A percentile compares a stretch with the other conserved stretches of the same genome.
Evolutionary conservation across 2,329 filamentous ascomycete genomes (phyloP).

Genomic region (Aschersonia sp.): DNA sequence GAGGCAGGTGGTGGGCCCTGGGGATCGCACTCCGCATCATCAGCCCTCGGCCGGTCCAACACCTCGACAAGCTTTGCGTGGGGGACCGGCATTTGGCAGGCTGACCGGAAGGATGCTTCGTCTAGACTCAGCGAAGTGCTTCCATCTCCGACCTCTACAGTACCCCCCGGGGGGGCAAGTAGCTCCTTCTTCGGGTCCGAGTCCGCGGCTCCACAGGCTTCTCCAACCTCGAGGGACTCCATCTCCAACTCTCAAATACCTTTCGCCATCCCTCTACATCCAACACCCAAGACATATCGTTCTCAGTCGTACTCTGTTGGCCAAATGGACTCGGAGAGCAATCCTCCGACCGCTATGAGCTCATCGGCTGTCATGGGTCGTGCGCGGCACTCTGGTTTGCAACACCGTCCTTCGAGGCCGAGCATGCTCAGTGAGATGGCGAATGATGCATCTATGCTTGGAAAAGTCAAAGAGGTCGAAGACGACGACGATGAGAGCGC

Average conservation of each 20-base stretch:
- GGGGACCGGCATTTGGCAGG: constrained; percentile 74
- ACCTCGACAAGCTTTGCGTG: constrained; percentile 39
- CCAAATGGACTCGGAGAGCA: constrained; percentile 60
- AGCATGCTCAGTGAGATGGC: constrained; percentile 64
- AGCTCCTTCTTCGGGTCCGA: constrained; percentile 36
- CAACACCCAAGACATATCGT: constrained; percentile 81
- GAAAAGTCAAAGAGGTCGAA: constrained; percentile 56
- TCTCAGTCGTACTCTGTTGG: constrained; percentile 96
- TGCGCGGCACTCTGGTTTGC: constrained; percentile 50
- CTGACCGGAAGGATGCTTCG: constrained; percentile 62
- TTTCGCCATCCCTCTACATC: constrained; percentile 76
- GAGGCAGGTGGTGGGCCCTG: constrained; percentile 42
- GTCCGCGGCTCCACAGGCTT: constrained; percentile 28
- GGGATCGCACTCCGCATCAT: constrained; percentile 36
- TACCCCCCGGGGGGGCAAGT: constrained; percentile 26
- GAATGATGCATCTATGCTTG: constrained; percentile 44
- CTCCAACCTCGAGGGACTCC: constrained; percentile 35
- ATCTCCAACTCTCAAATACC: constrained; percentile 54
- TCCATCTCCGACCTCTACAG: constrained; percentile 56
- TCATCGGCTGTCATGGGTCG: constrained; percentile 36
- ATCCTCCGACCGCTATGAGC: constrained; percentile 24
- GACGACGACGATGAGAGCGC: constrained; percentile 49
- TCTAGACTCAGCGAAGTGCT: constrained; percentile 60
- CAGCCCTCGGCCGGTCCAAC: constrained; percentile 32
- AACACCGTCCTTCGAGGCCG: constrained; percentile 67